Evolutionary conservation across 2,329 filamentous ascomycete genomes (phyloP), one percentile per base, ranked within the genome.

Genomic region (Rosellinia necatrix): DNA sequence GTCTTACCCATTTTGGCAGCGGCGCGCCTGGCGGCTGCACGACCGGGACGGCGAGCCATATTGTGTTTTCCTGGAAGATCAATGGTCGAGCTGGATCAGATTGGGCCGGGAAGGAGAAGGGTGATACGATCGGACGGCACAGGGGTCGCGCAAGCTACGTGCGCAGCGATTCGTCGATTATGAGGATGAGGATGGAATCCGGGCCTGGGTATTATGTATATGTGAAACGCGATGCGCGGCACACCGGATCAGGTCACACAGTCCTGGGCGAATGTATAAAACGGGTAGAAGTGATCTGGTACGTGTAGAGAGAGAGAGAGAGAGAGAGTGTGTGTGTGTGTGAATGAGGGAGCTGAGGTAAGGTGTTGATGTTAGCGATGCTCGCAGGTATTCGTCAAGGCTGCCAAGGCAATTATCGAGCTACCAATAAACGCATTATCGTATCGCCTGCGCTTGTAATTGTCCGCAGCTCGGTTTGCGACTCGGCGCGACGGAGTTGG

Each of bases 21-120:
- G 22, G 76, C 76, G 53, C 75, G 73, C 64, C 75, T 73, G 38
- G 76, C 76, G 41, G 76, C 76, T 24, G 76, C 76, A 56, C 76
- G 74, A 57, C 75, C 73, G 19, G 76, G 76, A 46, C 76, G 71
- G 37, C 71, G 72, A 63, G 68, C 70, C 70, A 71, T 71, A 19
- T 19, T 42, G 15, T 10, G 34, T 37, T 4, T 4, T n/a, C 34
- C 34, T 37, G 15, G 19, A 37, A 13, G 9, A 13, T 8, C 19
- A 46, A 38, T n/a, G 8, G 30, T 27, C 12, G n/a, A 17, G 38
- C n/a, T 6, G 19, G 21, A 19, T 42, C 8, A 29, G 29, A 15
- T 38, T 17, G 5, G 15, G 19, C 0, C 35, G 13, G 22, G 13
- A 42, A 34, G 6, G 17, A 17, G 13, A 12, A 30, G n/a, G 41